Base-by-base conservation (phyloP, 2,329 filamentous ascomycete species). In the Colletotrichum noveboracense region DNA sequence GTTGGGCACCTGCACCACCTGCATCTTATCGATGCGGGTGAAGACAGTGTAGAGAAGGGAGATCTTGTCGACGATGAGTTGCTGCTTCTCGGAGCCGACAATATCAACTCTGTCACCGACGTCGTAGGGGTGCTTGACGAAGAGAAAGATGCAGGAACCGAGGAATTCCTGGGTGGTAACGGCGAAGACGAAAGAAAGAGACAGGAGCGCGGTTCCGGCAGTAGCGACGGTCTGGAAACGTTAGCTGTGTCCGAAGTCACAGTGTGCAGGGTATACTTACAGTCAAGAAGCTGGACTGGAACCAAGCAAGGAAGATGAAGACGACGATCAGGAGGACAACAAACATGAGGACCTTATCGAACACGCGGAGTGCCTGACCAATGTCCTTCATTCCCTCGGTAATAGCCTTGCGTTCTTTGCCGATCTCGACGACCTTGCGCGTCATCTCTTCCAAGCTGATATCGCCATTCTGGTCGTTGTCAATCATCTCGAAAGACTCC, bases 91-190 rank as follows among this genome's bases (percentile, higher is more conserved):
- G 10, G 85, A 83, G 18, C 88, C 89, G 68, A 83, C 87, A 78
- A 98, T 94, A 80, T 98, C 96, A 58, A 98, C 95, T 30, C 97
- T 93, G 83, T 99, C 97, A 76, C 96, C 96, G 26, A 98, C 96
- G 83, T 99, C 97, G 83, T 94, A 98, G 0, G 97, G 96, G 83
- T 99, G 97, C 88, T 99, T 99, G 88, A 98, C 95, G 81, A 99
- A 99, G 2, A 99, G 88, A 88, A 99, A 99, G 81, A 99, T 98
- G 87, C 96, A 98, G 48, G 96, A 98, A 81, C 96, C 96, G n/a
- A 99, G 91, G 78, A 99, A 94, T 85, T 99, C 97, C 85, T 98
- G 96, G 5, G 94, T 93, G 2, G 96, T 98, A 71, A 94, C 94
- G 28, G 96, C 93, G 84, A 99, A 98, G 79, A 98, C 94, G 86